These are phyloP conservation scores for Saposhnikovia divaricata DNA, from an alignment of 129 eudicot species.

Conservation along the genomic window DNA sequence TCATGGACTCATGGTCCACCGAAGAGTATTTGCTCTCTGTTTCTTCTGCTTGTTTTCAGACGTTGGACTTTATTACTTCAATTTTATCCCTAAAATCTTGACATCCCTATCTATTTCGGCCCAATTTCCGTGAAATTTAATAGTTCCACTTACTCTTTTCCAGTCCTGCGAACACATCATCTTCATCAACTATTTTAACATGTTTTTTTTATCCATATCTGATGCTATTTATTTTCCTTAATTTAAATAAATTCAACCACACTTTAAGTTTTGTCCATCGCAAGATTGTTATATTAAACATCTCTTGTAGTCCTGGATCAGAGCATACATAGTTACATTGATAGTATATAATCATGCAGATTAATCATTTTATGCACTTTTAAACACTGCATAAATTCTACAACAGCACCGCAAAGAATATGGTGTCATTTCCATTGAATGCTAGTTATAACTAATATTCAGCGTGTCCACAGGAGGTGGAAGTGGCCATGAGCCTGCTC, in stretches of 20 bases:
- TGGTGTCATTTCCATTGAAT: conserved; percentile 9
- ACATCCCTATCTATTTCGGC: neutral
- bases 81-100: neutral
- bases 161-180: neutral
- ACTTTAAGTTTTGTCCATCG: neutral
- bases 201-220: neutral
- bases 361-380: neutral
- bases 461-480: conserved; percentile 62
- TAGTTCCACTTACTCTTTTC: neutral
- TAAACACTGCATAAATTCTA: neutral
- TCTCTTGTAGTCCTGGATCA: neutral
- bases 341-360: neutral
- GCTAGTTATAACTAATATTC: neutral
- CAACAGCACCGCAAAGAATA: neutral
- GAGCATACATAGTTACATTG: neutral
- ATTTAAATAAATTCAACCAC: neutral
- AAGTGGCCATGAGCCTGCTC: conserved; percentile 98
- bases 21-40: neutral
- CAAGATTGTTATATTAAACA: neutral
- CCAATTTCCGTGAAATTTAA: neutral
- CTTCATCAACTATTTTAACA: neutral
- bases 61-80: neutral
- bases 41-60: neutral
- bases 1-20: neutral
- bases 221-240: neutral